A percentile compares a stretch with the other conserved stretches of the same genome.
Conservation (phyloP, 2,329 filamentous ascomycete genomes). For the Diaporthe vaccinii region DNA sequence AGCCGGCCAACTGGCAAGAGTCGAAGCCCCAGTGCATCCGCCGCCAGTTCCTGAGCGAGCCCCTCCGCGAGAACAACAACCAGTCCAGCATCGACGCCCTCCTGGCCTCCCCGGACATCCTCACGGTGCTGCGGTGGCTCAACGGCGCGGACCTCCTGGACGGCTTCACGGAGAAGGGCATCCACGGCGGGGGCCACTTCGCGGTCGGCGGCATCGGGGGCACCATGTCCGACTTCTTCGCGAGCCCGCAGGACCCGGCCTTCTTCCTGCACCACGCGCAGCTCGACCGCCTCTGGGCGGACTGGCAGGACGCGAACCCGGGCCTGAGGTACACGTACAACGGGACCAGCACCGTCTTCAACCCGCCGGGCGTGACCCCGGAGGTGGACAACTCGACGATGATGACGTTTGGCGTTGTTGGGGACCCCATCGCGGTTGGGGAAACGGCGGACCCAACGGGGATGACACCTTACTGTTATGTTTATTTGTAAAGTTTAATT, state of each 20-base stretch:
- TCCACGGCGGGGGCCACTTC: conserved; percentile 37
- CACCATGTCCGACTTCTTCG: conserved; percentile 27
- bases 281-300: conserved; percentile 45
- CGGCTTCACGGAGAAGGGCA: conserved; percentile 28
- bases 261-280: conserved; percentile 53
- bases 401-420: conserved; percentile 29
- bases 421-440: conserved; percentile 11
- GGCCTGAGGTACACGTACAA: conserved; percentile 32
- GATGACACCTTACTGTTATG: conserved; percentile 34
- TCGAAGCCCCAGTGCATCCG: conserved; percentile 34
- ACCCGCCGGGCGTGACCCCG: conserved; percentile 22
- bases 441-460: conserved; percentile 12
- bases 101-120: conserved; percentile 41
- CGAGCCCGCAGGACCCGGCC: conserved; percentile 47
- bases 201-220: conserved; percentile 36
- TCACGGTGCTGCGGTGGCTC: conserved; percentile 39
- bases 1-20: conserved; percentile 36
- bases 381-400: conserved; percentile 34
- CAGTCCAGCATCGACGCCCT: conserved; percentile 41
- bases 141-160: conserved; percentile 28
- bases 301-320: conserved; percentile 41
- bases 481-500: conserved; percentile 27
- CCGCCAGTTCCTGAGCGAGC: conserved; percentile 37
- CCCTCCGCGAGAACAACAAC: conserved; percentile 34
- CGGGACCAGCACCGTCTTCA: conserved; percentile 36